A percentile compares a stretch with the other conserved stretches of the same genome.
Conservation (phyloP, 202 grass and related monocot species). For the Elaeis oleifera region DNA sequence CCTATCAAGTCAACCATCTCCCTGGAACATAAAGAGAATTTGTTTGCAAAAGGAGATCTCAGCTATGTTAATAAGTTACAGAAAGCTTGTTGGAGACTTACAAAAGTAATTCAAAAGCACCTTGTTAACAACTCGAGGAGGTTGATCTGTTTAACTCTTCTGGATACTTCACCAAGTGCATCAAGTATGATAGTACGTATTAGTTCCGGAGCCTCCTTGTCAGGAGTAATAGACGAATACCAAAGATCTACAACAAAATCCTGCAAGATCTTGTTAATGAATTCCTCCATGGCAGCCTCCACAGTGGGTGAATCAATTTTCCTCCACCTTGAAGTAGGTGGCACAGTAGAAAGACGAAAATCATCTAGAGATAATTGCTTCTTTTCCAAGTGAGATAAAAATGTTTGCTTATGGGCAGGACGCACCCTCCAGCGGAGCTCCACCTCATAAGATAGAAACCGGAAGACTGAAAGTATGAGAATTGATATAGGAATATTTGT, state of each 20-base stretch:
- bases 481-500: constrained; percentile 96
- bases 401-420: constrained; percentile 51
- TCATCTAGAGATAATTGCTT: constrained; percentile 67
- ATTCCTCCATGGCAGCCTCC: constrained; percentile 77
- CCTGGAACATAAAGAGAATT: constrained; percentile 30
- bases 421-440: constrained; percentile 66
- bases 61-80: constrained; percentile 18
- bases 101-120: constrained; percentile 30
- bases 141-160: constrained; percentile 79
- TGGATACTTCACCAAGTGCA: constrained; percentile 76
- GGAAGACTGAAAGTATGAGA: constrained; percentile 76
- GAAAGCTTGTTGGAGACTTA: constrained; percentile 2
- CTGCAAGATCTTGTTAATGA: constrained; percentile 71
- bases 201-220: constrained; percentile 80
- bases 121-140: constrained; percentile 95
- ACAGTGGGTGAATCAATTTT: constrained; percentile 80
- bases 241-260: constrained; percentile 89
- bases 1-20: constrained; percentile 88
- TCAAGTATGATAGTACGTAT: constrained; percentile 81
- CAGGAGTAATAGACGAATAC: constrained; percentile 84
- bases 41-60: constrained; percentile 9
- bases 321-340: constrained; percentile 72
- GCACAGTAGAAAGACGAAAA: constrained; percentile 55
- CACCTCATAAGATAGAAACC: constrained; percentile 84
- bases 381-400: constrained; percentile 62